Evolutionary conservation across 768 basidiomycete genomes (phyloP), one percentile per base, ranked within the genome.

Genomic region (Suillus brevipes): DNA sequence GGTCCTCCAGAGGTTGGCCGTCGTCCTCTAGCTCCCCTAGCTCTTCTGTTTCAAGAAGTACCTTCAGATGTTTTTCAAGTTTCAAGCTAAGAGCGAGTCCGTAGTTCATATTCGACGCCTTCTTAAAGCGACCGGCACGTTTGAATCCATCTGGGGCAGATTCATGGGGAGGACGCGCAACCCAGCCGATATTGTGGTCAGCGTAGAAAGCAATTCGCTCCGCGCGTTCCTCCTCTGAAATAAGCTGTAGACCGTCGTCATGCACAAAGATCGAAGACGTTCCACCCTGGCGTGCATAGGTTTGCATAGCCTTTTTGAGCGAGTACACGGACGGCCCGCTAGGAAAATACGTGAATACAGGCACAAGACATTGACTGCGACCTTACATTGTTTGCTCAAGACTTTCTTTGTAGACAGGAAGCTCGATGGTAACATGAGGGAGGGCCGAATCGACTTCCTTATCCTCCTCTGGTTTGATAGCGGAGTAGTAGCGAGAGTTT

Each of bases 401-500:
- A 69, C 87, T 90, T 73, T 94, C 92, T 72, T 94, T 95, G 77
- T 95, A 96, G 5, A 95, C 94, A 0, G 94, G 94, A 78, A 95
- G 82, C 76, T 95, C 87, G 58, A 95, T 81, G 0, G 90, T 90
- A 18, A 93, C 82, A 71, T 92, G 91, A 2, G 91, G 92, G 4
- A 93, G 81, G 61, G 78, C 81, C 1, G 80, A 69, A 72, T 91
- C 90, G 63, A 91, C 80, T 18, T 84, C 86, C 61, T 84, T 82
- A 74, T 89, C 89, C 0, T 86, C 75, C 31, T 79, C 81, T 0
- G 91, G 89, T 52, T 80, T 81, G 59, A 83, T 75, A 13, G 91
- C 90, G 13, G 91, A 93, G 72, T 92, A 95, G 76, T 90, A 95
- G 45, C 83, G 84, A 0, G 92, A 93, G 74, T 95, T 95, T 70